Conservation (phyloP, 108 stramenopile genomes). For the Nitzschia putrida region DNA sequence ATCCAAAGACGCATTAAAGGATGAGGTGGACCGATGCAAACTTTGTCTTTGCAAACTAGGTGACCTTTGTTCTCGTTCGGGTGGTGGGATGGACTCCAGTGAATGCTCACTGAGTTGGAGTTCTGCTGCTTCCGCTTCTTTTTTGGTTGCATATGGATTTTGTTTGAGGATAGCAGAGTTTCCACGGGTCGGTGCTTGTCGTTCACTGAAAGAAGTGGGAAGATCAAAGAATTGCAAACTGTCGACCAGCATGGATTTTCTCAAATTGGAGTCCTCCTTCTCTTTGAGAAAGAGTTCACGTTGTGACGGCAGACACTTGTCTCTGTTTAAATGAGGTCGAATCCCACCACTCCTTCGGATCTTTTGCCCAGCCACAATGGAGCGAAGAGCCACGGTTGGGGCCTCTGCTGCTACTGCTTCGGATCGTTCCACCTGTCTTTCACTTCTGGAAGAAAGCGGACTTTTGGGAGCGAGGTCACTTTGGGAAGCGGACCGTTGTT, state of each 20-base stretch:
- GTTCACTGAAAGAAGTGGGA: not conserved
- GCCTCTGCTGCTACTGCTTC: not conserved
- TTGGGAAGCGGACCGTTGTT: not conserved
- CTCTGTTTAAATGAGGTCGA: not conserved
- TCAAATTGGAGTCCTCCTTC: not conserved
- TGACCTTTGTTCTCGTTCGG: slow-evolving; percentile 9
- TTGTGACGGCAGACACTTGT: not conserved
- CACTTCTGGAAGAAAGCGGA: not conserved
- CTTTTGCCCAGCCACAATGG: slow-evolving; percentile 1
- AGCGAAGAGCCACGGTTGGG: slow-evolving; percentile 3
- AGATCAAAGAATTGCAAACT: slow-evolving; percentile 1
- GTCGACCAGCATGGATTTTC: slow-evolving; percentile 4
- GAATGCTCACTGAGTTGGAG: not conserved
- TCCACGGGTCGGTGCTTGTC: not conserved
- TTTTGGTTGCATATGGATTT: slow-evolving; percentile 15
- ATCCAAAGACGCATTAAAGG: slow-evolving; percentile 10
- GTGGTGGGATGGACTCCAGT: slow-evolving; percentile 1
- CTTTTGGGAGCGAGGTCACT: slow-evolving; percentile 1
- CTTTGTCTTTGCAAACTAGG: not conserved
- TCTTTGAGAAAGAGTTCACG: not conserved
- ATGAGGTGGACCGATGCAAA: slow-evolving; percentile 5
- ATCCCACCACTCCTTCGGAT: slow-evolving; percentile 1
- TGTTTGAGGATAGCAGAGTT: slow-evolving; percentile 7
- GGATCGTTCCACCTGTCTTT: not conserved
- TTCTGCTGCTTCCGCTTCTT: not conserved